Evolutionary conservation across 306 rosid genomes (phyloP), one percentile per base, ranked within the genome.

Genomic region (Prosopis cineraria): DNA sequence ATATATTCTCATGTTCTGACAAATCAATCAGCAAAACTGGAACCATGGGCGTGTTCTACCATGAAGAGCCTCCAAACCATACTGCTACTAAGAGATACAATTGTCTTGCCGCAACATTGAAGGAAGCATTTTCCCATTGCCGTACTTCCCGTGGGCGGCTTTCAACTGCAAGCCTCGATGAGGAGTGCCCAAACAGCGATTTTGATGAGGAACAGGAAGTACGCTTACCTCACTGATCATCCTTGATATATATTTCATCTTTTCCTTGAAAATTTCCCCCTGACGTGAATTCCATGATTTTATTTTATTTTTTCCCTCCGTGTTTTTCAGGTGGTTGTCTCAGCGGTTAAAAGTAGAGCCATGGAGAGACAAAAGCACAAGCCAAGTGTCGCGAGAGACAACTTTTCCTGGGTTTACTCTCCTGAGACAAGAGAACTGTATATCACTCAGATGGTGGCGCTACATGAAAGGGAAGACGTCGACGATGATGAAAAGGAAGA

Each of bases 141-240:
- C 90, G 86, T 74, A 73, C 44, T 78, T 86, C 81, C 22, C 58
- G 82, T 11, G 75, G 83, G 34, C 59, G 40, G 72, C 80, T 85
- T 62, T 74, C 89, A 10, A 67, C 78, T 74, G 43, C 88, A 19
- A 84, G 74, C 78, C 79, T 78, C 4, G 97, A 89, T 19, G 97
- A 88, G 39, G 93, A 88, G 25, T 71, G n/a, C 69, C 69, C 77
- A 4, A 67, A 87, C 45, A 80, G 84, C 29, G 95, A 94, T 82
- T 81, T 87, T 55, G 91, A 88, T 17, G 92, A 94, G 55, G 93
- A 90, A 80, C 90, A 90, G 43, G 87, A 92, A 78, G 97, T 95
- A 84, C 22, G 68, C 7, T 66, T 22, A 68, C 64, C 68, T 56
- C 41, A 68, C 45, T 14, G 12, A n/a, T 24, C 55, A 70, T 39